phyloP scores from a whole-genome alignment of 192 early-diverging fungal species.

The Entophlyctis helioformis region DNA sequence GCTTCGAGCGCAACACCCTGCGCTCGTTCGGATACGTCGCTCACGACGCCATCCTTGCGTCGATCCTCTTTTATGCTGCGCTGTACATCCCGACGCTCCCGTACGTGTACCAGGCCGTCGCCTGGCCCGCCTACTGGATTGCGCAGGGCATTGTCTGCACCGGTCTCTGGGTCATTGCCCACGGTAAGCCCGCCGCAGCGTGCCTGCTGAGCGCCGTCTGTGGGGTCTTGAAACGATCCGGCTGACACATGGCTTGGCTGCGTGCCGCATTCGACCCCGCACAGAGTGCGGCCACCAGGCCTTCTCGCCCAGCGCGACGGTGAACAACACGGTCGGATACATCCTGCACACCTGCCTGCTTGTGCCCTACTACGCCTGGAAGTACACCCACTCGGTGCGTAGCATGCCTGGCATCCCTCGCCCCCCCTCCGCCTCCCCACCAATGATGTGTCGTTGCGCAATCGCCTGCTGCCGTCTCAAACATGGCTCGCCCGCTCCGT shows the following conservation, averaged over 20 bases:
- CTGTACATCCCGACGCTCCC: slow-evolving; percentile 16
- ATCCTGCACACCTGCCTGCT: slow-evolving; percentile 68
- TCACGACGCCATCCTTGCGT: slow-evolving; percentile 57
- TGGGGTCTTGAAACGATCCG: too few species aligned
- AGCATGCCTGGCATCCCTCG: too few species aligned
- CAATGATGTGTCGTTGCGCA: too few species aligned
- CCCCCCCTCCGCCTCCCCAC: too few species aligned
- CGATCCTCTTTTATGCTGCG: slow-evolving; percentile 53
- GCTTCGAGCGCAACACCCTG: slow-evolving; percentile 70
- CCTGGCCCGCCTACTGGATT: slow-evolving; percentile 69
- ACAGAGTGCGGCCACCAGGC: slow-evolving; percentile 81
- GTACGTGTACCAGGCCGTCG: slow-evolving; percentile 26
- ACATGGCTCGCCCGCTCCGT: too few species aligned
- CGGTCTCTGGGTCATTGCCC: slow-evolving; percentile 60
- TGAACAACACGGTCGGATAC: slow-evolving; percentile 71
- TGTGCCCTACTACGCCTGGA: slow-evolving; percentile 55
- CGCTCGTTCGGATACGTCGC: slow-evolving; percentile 62
- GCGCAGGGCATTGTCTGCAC: slow-evolving; percentile 64
- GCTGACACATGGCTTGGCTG: too few species aligned
- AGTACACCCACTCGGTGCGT: slow-evolving; percentile 12
- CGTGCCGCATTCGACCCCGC: too few species aligned
- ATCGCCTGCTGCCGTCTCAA: too few species aligned
- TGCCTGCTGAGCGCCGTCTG: neutral
- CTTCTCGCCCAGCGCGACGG: slow-evolving; percentile 59
- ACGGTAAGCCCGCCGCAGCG: slow-evolving; percentile 2